These are phyloP conservation scores for Aristolochia contorta DNA, from an alignment of 164 flowering plant species.

Conservation along the genomic window DNA sequence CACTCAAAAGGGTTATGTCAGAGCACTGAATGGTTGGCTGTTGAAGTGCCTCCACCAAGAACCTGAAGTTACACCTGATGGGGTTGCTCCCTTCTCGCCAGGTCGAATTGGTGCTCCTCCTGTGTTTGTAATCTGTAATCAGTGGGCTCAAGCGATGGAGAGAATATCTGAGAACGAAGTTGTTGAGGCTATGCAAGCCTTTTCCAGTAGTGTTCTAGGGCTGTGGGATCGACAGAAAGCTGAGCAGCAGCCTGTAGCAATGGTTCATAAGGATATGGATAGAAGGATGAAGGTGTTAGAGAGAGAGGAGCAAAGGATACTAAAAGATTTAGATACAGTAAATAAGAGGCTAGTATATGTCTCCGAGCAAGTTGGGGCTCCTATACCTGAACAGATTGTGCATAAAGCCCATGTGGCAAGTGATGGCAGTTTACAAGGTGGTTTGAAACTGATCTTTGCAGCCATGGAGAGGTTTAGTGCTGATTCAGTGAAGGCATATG, in stretches of 20 bases:
- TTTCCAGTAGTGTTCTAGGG: slow-evolving; percentile 20
- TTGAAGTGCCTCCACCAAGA: slow-evolving; percentile 29
- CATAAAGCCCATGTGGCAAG: slow-evolving; percentile 41
- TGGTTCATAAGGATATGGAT: slow-evolving; percentile 28
- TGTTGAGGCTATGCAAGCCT: slow-evolving; percentile 28
- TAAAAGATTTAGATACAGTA: slow-evolving; percentile 60
- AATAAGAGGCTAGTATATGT: slow-evolving; percentile 55
- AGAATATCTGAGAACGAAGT: slow-evolving; percentile 39
- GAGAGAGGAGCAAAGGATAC: slow-evolving; percentile 73
- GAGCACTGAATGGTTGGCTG: slow-evolving; percentile 53
- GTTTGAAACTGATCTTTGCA: slow-evolving; percentile 59
- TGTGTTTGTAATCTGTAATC: slow-evolving; percentile 37
- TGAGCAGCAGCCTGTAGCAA: slow-evolving; percentile 23
- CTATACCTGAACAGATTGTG: slow-evolving; percentile 31
- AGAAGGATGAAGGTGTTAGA: slow-evolving; percentile 50
- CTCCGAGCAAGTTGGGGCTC: slow-evolving; percentile 29
- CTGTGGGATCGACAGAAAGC: slow-evolving; percentile 19
- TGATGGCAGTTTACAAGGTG: slow-evolving; percentile 36
- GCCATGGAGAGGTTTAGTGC: slow-evolving; percentile 71
- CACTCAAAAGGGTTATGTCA: slow-evolving; percentile 36
- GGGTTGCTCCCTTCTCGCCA: slow-evolving; percentile 36
- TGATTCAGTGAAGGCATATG: slow-evolving; percentile 50
- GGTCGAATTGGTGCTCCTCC: slow-evolving; percentile 46
- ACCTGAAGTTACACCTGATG: slow-evolving; percentile 47
- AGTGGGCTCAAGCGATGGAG: slow-evolving; percentile 43